Percentiles rank a stretch among this genome's conserved stretches.
Evolutionary conservation across 306 rosid species (phyloP).

Genomic region (Leucaena leucocephala): DNA sequence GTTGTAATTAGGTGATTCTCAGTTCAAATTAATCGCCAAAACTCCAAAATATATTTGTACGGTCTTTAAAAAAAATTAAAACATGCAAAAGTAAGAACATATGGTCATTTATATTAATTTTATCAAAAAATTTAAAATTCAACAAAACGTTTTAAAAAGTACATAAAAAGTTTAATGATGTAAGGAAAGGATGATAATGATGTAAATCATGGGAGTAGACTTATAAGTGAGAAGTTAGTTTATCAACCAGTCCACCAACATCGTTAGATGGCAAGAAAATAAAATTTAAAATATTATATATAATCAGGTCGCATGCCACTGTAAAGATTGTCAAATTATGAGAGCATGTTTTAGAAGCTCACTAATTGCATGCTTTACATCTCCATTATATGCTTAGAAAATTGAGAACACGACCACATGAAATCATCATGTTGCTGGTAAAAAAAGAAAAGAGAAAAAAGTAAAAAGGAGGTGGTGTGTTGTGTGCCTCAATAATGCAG

Average conservation of each 20-base stretch:
- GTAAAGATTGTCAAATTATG: background rate
- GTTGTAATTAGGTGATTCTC: background rate
- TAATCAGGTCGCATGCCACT: background rate
- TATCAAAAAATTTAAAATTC: too few species aligned
- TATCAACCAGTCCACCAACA: background rate
- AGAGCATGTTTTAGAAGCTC: background rate
- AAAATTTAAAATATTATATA: background rate
- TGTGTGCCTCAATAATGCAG: slow-evolving; percentile 19
- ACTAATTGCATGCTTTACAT: background rate
- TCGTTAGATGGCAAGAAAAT: background rate
- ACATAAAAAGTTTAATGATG: too few species aligned
- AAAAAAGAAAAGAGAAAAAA: background rate
- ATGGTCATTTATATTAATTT: too few species aligned
- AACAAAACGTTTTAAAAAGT: too few species aligned
- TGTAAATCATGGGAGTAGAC: background rate
- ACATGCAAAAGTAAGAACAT: too few species aligned
- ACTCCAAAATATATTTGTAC: background rate
- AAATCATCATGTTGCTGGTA: background rate
- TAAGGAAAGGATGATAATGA: background rate
- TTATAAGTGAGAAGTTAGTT: background rate
- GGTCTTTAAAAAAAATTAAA: too few species aligned
- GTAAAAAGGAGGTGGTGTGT: background rate
- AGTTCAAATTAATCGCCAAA: background rate
- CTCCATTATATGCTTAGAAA: background rate
- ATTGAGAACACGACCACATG: background rate